phyloP scores from a whole-genome alignment of 2,329 filamentous ascomycete species.

The Huntiella abstrusa region DNA sequence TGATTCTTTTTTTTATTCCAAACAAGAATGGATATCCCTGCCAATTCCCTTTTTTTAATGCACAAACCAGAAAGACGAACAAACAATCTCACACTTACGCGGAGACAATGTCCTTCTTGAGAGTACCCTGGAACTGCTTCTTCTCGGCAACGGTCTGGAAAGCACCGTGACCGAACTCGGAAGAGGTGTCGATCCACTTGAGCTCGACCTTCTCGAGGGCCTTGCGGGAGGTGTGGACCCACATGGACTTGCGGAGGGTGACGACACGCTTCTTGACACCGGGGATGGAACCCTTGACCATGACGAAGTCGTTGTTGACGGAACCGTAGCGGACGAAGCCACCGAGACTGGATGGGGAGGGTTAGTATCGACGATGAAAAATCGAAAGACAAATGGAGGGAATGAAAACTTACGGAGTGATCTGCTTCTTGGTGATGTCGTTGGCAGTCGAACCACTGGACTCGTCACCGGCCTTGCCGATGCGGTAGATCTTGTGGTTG shows the following conservation, averaged over 20 bases:
- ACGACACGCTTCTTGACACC: slow-evolving; percentile 99
- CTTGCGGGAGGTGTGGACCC: slow-evolving; percentile 85
- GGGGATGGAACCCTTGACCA: slow-evolving; percentile 94
- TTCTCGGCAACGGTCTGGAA: slow-evolving; percentile 99
- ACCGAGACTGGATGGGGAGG: slow-evolving; percentile 51
- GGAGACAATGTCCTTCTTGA: slow-evolving; percentile 82
- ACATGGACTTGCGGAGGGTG: slow-evolving; percentile 98
- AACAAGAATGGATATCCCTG: too few relatives aligned
- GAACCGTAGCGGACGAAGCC: slow-evolving; percentile 98
- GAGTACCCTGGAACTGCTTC: slow-evolving; percentile 88
- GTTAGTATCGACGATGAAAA: not conserved
- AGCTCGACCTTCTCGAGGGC: slow-evolving; percentile 98
- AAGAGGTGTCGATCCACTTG: slow-evolving; percentile 99
- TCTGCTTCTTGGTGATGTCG: slow-evolving; percentile 97
- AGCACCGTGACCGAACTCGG: slow-evolving; percentile 99
- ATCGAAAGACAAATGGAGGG: slow-evolving; percentile 16
- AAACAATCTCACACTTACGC: slow-evolving; percentile 19
- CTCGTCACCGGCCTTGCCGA: slow-evolving; percentile 81
- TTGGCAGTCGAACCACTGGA: slow-evolving; percentile 87
- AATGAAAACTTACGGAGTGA: slow-evolving; percentile 76
- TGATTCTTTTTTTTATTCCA: slow-evolving; percentile 6
- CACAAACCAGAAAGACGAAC: too few relatives aligned
- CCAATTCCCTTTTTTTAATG: slow-evolving; percentile 9
- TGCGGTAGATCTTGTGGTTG: slow-evolving; percentile 99
- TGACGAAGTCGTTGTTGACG: slow-evolving; percentile 97